These are phyloP conservation scores for Nothophoma quercina DNA, from an alignment of 2,329 filamentous ascomycete species.

Conservation along the genomic window DNA sequence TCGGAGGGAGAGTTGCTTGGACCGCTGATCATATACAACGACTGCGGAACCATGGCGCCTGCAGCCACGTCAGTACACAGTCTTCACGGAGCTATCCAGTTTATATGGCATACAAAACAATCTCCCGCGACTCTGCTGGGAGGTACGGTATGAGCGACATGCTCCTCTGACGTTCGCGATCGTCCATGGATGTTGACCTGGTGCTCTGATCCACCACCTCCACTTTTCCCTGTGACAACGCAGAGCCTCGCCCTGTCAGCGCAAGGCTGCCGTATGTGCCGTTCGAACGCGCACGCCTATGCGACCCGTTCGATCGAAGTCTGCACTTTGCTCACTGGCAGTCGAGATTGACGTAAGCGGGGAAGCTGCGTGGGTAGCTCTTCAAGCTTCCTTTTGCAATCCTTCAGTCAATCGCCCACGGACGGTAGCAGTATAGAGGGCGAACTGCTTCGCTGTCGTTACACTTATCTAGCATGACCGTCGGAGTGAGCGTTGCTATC, in stretches of 20 bases:
- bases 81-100: background rate
- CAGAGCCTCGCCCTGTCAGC: constrained; percentile 13
- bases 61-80: constrained; percentile 25
- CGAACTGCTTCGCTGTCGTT: constrained; percentile 22
- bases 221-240: constrained; percentile 16
- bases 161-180: constrained; percentile 44
- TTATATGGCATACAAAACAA: constrained; percentile 73
- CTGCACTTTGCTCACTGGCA: constrained; percentile 2
- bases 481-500: constrained; percentile 25
- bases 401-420: constrained; percentile 29
- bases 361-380: constrained; percentile 28
- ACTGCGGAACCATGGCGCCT: constrained; percentile 93
- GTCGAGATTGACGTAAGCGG: constrained; percentile 25
- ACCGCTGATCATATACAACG: constrained; percentile 87
- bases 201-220: constrained; percentile 8
- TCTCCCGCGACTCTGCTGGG: constrained; percentile 75
- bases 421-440: constrained; percentile 12
- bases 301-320: constrained; percentile 10
- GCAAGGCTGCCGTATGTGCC: constrained; percentile 2
- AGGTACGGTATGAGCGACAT: constrained; percentile 81
- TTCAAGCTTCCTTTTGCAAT: constrained; percentile 6
- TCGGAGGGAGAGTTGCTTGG: constrained; percentile 83
- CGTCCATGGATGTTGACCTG: constrained; percentile 33
- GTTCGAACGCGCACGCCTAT: constrained; percentile 2
- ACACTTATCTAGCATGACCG: constrained; percentile 24